Conservation (phyloP, 2,329 filamentous ascomycete genomes). For the Tolypocladium amazonense region DNA sequence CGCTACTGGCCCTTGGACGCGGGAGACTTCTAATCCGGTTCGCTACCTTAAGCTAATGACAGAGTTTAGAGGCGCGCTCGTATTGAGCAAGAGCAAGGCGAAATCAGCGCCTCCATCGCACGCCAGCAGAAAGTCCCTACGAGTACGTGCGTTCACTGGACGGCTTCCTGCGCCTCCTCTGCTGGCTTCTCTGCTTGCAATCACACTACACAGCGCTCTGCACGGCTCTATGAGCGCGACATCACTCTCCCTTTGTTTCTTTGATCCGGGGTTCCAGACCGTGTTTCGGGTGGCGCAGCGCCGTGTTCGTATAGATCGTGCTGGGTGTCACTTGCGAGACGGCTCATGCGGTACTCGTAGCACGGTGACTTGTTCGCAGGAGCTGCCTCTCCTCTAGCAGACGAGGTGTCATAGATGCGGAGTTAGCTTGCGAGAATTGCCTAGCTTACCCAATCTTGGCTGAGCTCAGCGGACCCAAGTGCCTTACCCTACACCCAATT, state of each 20-base stretch:
- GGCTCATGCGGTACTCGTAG: background rate
- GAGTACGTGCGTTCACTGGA: background rate
- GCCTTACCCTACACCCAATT: background rate
- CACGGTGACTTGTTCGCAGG: background rate
- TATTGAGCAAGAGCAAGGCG: background rate
- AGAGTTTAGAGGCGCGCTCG: background rate
- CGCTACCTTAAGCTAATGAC: background rate
- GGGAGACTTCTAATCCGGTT: background rate
- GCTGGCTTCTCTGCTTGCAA: background rate
- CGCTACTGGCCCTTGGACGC: background rate
- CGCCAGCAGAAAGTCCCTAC: background rate
- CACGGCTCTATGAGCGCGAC: background rate
- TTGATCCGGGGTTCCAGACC: background rate
- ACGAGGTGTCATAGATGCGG: background rate
- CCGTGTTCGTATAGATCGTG: background rate
- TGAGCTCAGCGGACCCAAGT: no score
- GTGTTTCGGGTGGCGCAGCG: background rate
- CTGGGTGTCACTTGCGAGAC: background rate
- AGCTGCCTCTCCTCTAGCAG: background rate
- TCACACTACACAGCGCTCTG: background rate
- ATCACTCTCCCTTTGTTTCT: background rate
- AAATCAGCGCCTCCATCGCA: no score
- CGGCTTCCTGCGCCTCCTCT: background rate
- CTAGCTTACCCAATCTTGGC: no score
- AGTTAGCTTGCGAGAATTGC: no score